These are phyloP conservation scores for Globisporangium ultimum DNA, from an alignment of 352 stramenopile species.

Conservation along the genomic window DNA sequence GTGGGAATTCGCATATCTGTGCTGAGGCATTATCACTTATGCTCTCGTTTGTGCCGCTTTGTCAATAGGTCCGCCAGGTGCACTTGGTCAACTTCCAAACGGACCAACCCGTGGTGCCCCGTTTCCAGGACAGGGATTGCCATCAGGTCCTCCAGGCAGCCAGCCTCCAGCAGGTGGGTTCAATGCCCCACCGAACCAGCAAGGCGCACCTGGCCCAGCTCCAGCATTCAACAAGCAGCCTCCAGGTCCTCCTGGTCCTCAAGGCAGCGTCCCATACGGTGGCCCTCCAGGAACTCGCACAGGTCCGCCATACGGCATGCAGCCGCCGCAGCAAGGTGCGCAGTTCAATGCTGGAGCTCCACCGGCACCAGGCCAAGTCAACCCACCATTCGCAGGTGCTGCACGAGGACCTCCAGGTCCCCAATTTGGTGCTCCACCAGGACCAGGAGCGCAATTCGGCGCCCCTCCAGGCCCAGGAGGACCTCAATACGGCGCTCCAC, in stretches of 20 bases:
- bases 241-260: conserved; percentile 16
- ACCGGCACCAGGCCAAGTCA: conserved; percentile 7
- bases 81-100: conserved; percentile 17
- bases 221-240: conserved; percentile 11
- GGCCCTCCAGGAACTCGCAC: conserved; percentile 7
- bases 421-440: too few species aligned
- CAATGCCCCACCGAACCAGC: conserved; percentile 10
- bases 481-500: background rate
- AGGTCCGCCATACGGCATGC: conserved; percentile 12
- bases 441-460: too few species aligned
- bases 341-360: conserved; percentile 6
- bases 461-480: too few species aligned
- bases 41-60: too few species aligned
- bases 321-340: conserved; percentile 7
- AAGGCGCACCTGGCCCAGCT: background rate
- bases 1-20: too few species aligned
- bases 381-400: conserved; percentile 11
- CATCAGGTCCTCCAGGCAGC: conserved; percentile 7
- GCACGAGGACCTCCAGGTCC: too few species aligned
- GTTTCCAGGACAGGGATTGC: conserved; percentile 19
- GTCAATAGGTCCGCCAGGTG: background rate
- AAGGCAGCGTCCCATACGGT: conserved; percentile 11
- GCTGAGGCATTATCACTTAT: too few species aligned
- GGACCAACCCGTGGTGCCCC: conserved; percentile 17
- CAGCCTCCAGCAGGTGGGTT: conserved; percentile 10